Evolutionary conservation across 1,284 basidiomycete genomes (phyloP), one percentile per base, ranked within the genome.

Genomic region (Laetiporus sulphureus): DNA sequence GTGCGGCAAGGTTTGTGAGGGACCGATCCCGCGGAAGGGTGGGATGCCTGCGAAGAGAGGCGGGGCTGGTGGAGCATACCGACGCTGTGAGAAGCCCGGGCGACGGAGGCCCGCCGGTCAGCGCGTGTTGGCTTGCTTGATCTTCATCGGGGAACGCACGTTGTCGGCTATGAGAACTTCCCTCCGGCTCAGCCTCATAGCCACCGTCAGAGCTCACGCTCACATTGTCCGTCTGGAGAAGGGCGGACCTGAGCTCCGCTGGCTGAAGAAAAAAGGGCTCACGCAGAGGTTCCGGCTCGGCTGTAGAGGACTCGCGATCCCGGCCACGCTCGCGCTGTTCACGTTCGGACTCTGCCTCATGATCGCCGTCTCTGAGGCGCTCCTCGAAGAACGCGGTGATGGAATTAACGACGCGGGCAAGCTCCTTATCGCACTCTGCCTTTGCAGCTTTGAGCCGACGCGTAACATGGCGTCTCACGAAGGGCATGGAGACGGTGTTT

Each of bases 381-480:
- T 91, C 84, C 65, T 99, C 95, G 53, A 97, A 96, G 66, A 91
- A 97, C 22, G 79, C 67, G 47, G 94, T 95, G 69, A 99, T 93
- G 45, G 83, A 89, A 60, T 89, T 84, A 41, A 95, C 89, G 56
- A 97, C 89, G 54, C 90, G 84, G 58, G 85, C 82, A 10, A 99
- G 77, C 58, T 96, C 92, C 66, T 88, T 88, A 75, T 99, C 93
- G 69, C 95, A 99, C 52, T 90, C 87, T 41, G 87, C 82, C 71
- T 99, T 99, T 45, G 95, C 93, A 1, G 85, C 85, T 63, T 87
- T 88, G 61, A 98, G 81, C 42, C 95, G 85, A 54, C 92, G 81
- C 36, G 89, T 91, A 56, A 98, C 91, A 68, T 98, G 94, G 45
- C 91, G 80, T 42, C 90, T 77, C 47, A 98, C 93, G 55, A 93